Conservation (phyloP, 2,329 filamentous ascomycete species). For the Verticillium dahliae region DNA sequence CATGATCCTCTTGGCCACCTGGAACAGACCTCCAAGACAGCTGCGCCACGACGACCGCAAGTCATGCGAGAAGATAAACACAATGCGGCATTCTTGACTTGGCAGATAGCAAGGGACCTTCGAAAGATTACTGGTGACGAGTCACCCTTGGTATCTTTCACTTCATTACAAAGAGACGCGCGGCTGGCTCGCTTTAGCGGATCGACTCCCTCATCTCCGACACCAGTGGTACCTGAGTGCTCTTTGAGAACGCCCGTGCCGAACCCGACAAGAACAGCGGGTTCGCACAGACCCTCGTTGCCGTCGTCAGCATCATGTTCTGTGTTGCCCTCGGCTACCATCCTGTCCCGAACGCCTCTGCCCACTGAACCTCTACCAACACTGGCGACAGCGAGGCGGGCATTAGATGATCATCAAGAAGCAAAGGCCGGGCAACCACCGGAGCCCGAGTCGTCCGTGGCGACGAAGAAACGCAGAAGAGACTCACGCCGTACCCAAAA, state of each 20-base stretch:
- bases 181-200: neutral
- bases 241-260: neutral
- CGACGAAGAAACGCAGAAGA: neutral
- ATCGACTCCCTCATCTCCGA: neutral
- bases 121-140: slow-evolving; percentile 24
- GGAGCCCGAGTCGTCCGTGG: neutral
- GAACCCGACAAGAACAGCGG: neutral
- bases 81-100: slow-evolving; percentile 36
- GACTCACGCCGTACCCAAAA: neutral
- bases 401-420: neutral
- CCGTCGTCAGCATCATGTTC: neutral
- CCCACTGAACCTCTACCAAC: slow-evolving; percentile 4
- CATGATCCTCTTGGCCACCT: neutral
- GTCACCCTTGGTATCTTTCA: slow-evolving; percentile 3
- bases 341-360: neutral
- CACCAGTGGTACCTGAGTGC: neutral
- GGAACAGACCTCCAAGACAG: neutral
- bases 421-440: neutral
- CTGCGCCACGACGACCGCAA: neutral
- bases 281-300: neutral
- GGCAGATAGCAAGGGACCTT: slow-evolving; percentile 34
- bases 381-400: neutral
- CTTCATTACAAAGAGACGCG: slow-evolving; percentile 10
- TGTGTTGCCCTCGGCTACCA: neutral
- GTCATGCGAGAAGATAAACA: slow-evolving; percentile 35